Evolutionary conservation across 176 grass and related monocot genomes (phyloP), one percentile per base, ranked within the genome.

Genomic region (Triticum monococcum): DNA sequence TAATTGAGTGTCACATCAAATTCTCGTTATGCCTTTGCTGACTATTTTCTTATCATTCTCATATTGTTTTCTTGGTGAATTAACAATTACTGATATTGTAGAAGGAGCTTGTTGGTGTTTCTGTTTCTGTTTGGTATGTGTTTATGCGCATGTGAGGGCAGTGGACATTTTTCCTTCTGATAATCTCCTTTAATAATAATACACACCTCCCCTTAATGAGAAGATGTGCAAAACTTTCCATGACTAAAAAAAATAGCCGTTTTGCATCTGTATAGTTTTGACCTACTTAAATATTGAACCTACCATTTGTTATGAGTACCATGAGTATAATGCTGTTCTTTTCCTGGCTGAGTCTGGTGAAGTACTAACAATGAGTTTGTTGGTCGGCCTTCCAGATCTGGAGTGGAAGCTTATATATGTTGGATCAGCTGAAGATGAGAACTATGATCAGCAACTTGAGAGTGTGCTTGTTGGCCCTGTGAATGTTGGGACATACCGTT

Each of bases 341-440:
- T 24, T 71, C 12, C 4, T 77, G 64, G 79, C 26, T 31, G 63
- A 48, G 17, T 64, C 18, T 82, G 7, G 14, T 54, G 56, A 12
- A 74, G 50, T 84, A 50, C 8, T 64, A 28, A 62, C 25, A 72
- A 48, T 72, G 2, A n/a, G 0, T 70, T 81, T 81, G 1, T 62
- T 64, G 32, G 9, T 84, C 24, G 35, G 26, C 67, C 35, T 77
- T 89, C 79, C 61, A 95, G 93, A 95, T 89, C 82, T 95, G 77
- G 90, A 95, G 60, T 96, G 94, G 93, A 98, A 96, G 68, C 92
- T 98, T 48, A 90, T 91, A 83, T 98, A 98, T 59, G 94, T 98
- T 63, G 93, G 96, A 83, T 96, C 93, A 62, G 94, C 96, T 46
- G 96, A 98, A 92, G 96, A 98, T 71, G 96, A 98, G 64, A 98